A percentile compares a stretch with the other conserved stretches of the same genome.
Conservation (phyloP, 176 grass and related monocot genomes). For the Cymbopogon citratus region DNA sequence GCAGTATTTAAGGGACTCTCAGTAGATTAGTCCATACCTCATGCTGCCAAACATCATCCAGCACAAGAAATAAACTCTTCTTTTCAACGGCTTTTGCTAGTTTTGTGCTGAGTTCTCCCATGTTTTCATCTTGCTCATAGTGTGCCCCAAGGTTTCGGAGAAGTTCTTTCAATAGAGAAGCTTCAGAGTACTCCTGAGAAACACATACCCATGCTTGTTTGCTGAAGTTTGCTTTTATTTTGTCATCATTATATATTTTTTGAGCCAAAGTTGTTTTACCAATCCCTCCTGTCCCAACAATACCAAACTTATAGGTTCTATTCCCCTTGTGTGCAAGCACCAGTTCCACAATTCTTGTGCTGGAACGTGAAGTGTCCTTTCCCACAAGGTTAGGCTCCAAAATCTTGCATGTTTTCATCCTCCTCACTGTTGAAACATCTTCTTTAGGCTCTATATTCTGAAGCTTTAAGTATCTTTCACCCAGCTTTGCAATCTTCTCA, state of each 20-base stretch:
- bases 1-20: background rate
- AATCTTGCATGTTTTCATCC: background rate
- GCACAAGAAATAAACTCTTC: slow-evolving; percentile 15
- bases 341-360: background rate
- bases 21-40: slow-evolving; percentile 31
- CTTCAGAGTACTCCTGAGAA: slow-evolving; percentile 10
- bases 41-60: slow-evolving; percentile 29
- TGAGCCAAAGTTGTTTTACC: slow-evolving; percentile 38
- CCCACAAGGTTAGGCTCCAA: slow-evolving; percentile 27
- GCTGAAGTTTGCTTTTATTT: background rate
- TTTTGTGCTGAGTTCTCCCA: background rate
- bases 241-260: slow-evolving; percentile 25
- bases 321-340: background rate
- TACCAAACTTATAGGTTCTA: background rate
- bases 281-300: too few relatives aligned
- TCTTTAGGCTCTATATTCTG: background rate
- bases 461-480: background rate
- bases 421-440: background rate
- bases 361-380: background rate
- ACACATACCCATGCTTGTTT: slow-evolving; percentile 27
- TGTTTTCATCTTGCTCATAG: background rate
- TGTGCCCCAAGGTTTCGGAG: background rate
- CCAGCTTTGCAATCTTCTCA: background rate
- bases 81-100: background rate
- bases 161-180: slow-evolving; percentile 9